Evolutionary conservation across 2,329 filamentous ascomycete genomes (phyloP).

Genomic region (Hypoxylon sp.): DNA sequence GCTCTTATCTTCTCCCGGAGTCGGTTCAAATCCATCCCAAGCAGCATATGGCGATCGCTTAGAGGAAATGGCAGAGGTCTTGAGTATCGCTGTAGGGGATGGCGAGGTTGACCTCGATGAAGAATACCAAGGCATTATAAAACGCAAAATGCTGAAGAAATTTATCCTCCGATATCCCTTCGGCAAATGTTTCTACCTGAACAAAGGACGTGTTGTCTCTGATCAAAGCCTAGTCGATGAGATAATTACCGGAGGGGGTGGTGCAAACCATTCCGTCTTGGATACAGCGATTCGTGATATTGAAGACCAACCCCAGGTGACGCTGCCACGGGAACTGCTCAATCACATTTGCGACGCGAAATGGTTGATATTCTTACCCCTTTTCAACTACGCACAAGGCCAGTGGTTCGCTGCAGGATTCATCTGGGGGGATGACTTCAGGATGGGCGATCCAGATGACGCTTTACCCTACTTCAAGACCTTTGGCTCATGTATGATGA

Average conservation of each 20-base stretch:
- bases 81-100: conserved; percentile 18
- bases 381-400: conserved; percentile 49
- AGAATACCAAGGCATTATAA: conserved; percentile 23
- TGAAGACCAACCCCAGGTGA: conserved; percentile 16
- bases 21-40: conserved; percentile 7
- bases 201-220: conserved; percentile 29
- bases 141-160: conserved; percentile 31
- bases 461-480: conserved; percentile 49
- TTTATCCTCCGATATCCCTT: conserved; percentile 38
- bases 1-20: neutral
- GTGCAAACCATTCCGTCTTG: conserved; percentile 14
- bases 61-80: conserved; percentile 30
- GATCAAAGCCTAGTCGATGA: conserved; percentile 23
- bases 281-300: conserved; percentile 7
- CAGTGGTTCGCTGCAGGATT: conserved; percentile 49
- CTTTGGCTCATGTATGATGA: conserved; percentile 62
- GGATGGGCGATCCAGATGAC: conserved; percentile 50
- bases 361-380: conserved; percentile 48
- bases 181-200: conserved; percentile 38
- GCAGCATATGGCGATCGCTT: conserved; percentile 9
- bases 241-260: conserved; percentile 26
- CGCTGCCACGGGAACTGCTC: conserved; percentile 44
- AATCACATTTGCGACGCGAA: conserved; percentile 48
- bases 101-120: conserved; percentile 3
- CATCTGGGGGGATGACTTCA: conserved; percentile 48